A percentile compares a stretch with the other conserved stretches of the same genome.
Conservation (phyloP, 78 protist genomes). For the Bodo saltans region DNA sequence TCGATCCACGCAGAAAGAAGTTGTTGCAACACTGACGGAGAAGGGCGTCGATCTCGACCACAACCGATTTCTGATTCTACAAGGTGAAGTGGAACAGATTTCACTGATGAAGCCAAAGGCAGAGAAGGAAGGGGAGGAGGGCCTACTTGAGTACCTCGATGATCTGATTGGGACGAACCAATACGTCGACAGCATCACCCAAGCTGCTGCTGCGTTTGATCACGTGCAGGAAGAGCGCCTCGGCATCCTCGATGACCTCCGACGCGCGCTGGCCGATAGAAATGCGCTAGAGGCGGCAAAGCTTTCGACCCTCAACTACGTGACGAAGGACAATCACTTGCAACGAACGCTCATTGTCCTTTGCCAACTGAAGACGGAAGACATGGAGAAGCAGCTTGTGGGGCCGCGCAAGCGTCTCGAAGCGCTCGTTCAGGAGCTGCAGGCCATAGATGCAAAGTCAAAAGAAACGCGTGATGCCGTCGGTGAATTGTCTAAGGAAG, state of each 20-base stretch:
- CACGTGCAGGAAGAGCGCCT: conserved; percentile 63
- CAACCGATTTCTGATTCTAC: conserved; percentile 98
- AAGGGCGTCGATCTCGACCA: conserved; percentile 94
- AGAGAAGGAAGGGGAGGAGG: conserved; percentile 71
- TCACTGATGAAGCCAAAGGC: conserved; percentile 99
- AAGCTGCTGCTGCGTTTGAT: conserved; percentile 52
- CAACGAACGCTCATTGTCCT: not conserved
- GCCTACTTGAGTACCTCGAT: conserved; percentile 97
- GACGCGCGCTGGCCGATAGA: conserved; percentile 56
- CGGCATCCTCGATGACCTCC: conserved; percentile 46
- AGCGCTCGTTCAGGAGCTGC: not conserved
- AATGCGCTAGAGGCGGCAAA: conserved; percentile 63
- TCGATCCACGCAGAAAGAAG: conserved; percentile 41
- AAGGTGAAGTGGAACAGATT: conserved; percentile 98
- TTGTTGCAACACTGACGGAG: conserved; percentile 54
- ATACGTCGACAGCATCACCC: conserved; percentile 66
- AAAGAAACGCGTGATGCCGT: no score
- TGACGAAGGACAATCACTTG: conserved; percentile 26
- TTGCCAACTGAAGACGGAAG: not conserved
- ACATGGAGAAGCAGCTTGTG: not conserved
- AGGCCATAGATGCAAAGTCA: no score
- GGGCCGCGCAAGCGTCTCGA: not conserved
- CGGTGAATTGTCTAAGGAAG: no score
- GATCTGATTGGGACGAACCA: conserved; percentile 92
- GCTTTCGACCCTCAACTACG: conserved; percentile 34